Evolutionary conservation across 1,284 basidiomycete species (phyloP), one percentile per base, ranked within the genome.

Genomic region (Boletus mariae): DNA sequence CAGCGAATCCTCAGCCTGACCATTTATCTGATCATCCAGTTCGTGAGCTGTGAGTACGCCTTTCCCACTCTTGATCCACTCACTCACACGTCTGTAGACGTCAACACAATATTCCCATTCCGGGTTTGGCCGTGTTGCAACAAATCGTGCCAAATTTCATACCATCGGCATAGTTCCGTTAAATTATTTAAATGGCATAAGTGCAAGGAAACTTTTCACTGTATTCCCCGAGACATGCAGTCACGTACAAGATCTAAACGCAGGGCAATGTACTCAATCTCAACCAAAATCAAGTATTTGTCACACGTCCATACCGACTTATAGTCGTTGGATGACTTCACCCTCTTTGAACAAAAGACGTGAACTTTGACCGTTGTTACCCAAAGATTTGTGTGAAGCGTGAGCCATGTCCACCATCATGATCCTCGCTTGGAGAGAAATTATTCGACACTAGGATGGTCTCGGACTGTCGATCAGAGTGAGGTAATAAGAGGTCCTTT

Each of bases 31-130:
- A 38, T 9, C 34, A 10, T 46, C 23, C 32, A 69, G 67, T 69
- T 41, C 60, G 51, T 26, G 79, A 80, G 51, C 61, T 80, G 78
- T 79, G 59, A 58, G 76, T 52, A 2, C 15, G 5, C 7, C 13
- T 34, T 43, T 23, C 15, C 26, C 25, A 13, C 17, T 20, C 9
- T 12, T 29, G 2, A 34, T 13, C 12, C 44, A 32, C 7, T 42
- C 29, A 5, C 46, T 43, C 29, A 31, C 23, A 38, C 38, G 4
- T 50, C 9, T 17, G 5, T 47, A 68, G 67, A 13, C 66, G 54
- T 54, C 63, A 64, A 28, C 62, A 60, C 42, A 55, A 64, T 6
- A 29, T 70, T 1, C 62, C 67, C n/a, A 66, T 68, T 35, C 67
- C 69, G 15, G 69, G 70, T 26, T 46, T 68, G 42, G 54, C 55